A percentile compares a stretch with the other conserved stretches of the same genome.
Evolutionary conservation across 2,329 filamentous ascomycete genomes (phyloP).

Genomic region (Penicillium olsonii): DNA sequence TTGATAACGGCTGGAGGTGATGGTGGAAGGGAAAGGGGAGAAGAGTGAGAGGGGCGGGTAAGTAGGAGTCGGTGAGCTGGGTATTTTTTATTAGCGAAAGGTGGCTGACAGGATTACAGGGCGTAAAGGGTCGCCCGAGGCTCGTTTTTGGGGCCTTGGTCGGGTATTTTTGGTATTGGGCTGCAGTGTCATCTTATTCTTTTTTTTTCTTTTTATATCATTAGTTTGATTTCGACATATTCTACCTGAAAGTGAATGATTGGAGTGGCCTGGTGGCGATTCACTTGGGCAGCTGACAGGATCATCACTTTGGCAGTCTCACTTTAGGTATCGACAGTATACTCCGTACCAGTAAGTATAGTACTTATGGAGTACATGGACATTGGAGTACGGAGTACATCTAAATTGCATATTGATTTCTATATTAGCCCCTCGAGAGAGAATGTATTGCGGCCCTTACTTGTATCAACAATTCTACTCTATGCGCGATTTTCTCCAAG

Average conservation of each 20-base stretch:
- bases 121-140: neutral
- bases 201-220: neutral
- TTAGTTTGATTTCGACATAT: too few relatives aligned
- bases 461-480: neutral
- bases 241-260: too few relatives aligned
- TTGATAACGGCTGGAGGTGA: constrained; percentile 20
- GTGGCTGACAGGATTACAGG: constrained; percentile 11
- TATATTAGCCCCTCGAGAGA: too few relatives aligned
- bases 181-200: constrained; percentile 4
- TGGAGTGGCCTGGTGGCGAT: neutral
- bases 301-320: neutral
- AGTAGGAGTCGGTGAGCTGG: constrained; percentile 28
- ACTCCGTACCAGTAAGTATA: too few relatives aligned
- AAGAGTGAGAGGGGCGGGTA: constrained; percentile 13
- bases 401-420: neutral
- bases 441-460: too few relatives aligned
- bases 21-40: constrained; percentile 16
- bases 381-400: too few relatives aligned
- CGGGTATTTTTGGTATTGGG: constrained; percentile 17
- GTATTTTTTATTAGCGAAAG: constrained; percentile 24
- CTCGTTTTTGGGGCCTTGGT: constrained; percentile 3
- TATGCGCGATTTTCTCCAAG: constrained; percentile 11
- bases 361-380: too few relatives aligned
- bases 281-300: neutral
- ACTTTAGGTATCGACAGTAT: neutral